These are phyloP conservation scores for Chenopodium formosanum DNA, from an alignment of 148 eudicot genomes.

Conservation along the genomic window DNA sequence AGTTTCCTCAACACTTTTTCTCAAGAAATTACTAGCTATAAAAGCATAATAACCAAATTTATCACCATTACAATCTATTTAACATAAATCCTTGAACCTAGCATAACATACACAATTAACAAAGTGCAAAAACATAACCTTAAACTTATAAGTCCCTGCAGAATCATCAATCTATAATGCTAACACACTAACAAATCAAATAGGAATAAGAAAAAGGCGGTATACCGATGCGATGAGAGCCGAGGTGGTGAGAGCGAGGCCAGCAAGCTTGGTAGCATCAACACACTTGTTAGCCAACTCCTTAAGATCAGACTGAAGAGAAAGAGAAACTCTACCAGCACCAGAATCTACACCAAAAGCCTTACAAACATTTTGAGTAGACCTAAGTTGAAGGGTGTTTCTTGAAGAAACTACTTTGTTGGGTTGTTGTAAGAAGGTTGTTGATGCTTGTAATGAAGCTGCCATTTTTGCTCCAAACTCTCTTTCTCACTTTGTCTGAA, in stretches of 20 bases:
- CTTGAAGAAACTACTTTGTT: slow-evolving; percentile 39
- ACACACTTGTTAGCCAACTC: slow-evolving; percentile 77
- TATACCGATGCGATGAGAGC: slow-evolving; percentile 91
- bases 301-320: slow-evolving; percentile 82
- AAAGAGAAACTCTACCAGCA: slow-evolving; percentile 55
- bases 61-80: no score
- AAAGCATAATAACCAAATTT: not conserved
- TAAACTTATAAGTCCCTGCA: no score
- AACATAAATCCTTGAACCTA: not conserved
- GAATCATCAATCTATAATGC: no score
- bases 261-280: slow-evolving; percentile 93
- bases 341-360: slow-evolving; percentile 61
- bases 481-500: no score
- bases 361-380: slow-evolving; percentile 57
- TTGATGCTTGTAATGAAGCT: slow-evolving; percentile 90
- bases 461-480: slow-evolving; percentile 51
- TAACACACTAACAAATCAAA: no score
- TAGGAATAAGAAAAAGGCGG: no score
- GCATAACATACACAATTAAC: not conserved
- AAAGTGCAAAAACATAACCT: not conserved
- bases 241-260: slow-evolving; percentile 96
- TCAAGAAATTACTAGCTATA: not conserved
- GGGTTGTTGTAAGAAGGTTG: slow-evolving; percentile 72
- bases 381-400: slow-evolving; percentile 48
- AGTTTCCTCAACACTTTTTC: not conserved